phyloP scores from a whole-genome alignment of 129 eudicot species.

The Calendula officinalis region DNA sequence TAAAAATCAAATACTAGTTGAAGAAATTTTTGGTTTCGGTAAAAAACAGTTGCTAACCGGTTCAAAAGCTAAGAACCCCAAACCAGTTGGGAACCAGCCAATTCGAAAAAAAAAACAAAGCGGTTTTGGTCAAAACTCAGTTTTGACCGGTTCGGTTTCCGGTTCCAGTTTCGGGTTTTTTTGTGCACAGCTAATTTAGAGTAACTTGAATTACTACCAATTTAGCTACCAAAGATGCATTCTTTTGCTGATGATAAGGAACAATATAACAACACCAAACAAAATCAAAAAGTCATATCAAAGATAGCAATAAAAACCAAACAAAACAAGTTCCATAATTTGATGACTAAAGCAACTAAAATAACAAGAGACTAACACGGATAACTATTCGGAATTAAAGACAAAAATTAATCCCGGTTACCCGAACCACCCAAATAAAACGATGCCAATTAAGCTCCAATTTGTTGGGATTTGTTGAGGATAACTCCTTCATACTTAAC shows the following conservation, averaged over 20 bases:
- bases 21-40: no score
- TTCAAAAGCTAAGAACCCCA: no score
- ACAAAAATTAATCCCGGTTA: constrained; percentile 16
- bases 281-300: constrained; percentile 7
- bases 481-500: constrained; percentile 50
- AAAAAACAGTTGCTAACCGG: no score
- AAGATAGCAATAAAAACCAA: background rate
- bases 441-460: background rate
- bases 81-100: no score
- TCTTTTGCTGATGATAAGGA: background rate
- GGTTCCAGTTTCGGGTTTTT: no score
- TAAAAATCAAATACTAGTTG: no score
- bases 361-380: constrained; percentile 17
- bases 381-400: constrained; percentile 10
- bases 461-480: constrained; percentile 30
- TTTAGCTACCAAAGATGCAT: background rate
- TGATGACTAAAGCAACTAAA: constrained; percentile 11
- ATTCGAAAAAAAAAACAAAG: no score
- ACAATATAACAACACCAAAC: background rate
- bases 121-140: no score
- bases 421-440: background rate
- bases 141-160: no score
- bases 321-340: constrained; percentile 10
- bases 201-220: no score
- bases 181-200: no score